These are phyloP conservation scores for Penstemon newberryi DNA, from an alignment of 257 asterid species.

Conservation along the genomic window DNA sequence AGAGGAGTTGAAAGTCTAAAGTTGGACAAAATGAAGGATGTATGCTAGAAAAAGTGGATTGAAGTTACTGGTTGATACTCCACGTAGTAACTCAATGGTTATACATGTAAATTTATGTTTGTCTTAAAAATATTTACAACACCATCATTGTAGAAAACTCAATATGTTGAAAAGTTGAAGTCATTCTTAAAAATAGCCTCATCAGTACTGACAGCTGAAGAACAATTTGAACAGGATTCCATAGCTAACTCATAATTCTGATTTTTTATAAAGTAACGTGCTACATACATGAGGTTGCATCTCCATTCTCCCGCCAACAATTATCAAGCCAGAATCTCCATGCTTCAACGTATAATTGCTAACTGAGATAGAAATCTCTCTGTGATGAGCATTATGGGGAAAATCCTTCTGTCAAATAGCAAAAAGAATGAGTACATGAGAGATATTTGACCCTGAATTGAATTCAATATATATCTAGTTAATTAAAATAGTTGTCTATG, in stretches of 20 bases:
- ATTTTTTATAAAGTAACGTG: constrained; percentile 22
- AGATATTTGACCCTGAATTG: constrained; percentile 6
- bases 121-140: background rate
- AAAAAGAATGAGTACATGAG: constrained; percentile 24
- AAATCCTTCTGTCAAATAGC: constrained; percentile 70
- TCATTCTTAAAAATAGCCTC: background rate
- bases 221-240: constrained; percentile 18
- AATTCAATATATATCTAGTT: constrained; percentile 14
- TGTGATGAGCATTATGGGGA: constrained; percentile 97
- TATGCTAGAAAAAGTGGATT: background rate
- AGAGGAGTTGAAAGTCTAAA: too few relatives aligned
- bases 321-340: constrained; percentile 90
- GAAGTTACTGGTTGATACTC: background rate
- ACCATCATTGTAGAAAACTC: background rate
- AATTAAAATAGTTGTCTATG: constrained; percentile 11
- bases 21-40: too few relatives aligned
- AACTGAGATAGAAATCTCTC: constrained; percentile 84
- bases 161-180: constrained; percentile 4
- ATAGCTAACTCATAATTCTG: constrained; percentile 20
- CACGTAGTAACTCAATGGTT: constrained; percentile 14
- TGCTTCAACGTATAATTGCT: constrained; percentile 89
- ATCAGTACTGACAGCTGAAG: background rate
- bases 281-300: constrained; percentile 87
- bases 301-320: constrained; percentile 99
- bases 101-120: background rate